Percentiles rank a stretch among this genome's conserved stretches.
Conservation (phyloP, 495 filamentous ascomycete genomes). For the Pseudevernia furfuracea region DNA sequence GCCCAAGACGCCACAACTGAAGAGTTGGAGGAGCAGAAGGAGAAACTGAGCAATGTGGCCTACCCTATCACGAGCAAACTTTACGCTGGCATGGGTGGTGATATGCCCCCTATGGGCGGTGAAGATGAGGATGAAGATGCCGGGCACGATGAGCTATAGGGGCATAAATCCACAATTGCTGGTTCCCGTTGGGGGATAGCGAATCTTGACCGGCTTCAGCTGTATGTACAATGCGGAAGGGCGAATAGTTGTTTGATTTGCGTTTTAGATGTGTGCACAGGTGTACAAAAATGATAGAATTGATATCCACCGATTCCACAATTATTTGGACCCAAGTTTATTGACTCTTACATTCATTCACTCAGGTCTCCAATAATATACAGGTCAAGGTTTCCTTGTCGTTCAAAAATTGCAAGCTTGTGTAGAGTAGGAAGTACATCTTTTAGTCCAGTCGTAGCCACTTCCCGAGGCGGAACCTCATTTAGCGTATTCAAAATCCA, state of each 20-base stretch:
- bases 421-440: too few relatives aligned
- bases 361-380: too few relatives aligned
- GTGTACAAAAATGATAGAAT: conserved; percentile 6
- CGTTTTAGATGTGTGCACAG: neutral
- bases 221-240: neutral
- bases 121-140: conserved; percentile 61
- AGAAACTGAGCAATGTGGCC: conserved; percentile 92
- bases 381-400: too few relatives aligned
- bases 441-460: too few relatives aligned
- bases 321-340: too few relatives aligned
- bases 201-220: neutral
- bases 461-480: too few relatives aligned
- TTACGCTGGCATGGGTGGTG: conserved; percentile 62
- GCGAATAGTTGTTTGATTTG: neutral
- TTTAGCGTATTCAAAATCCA: too few relatives aligned
- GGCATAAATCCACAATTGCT: neutral
- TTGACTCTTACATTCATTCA: too few relatives aligned
- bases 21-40: conserved; percentile 99
- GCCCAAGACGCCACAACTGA: conserved; percentile 74
- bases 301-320: neutral
- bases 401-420: too few relatives aligned
- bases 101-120: conserved; percentile 31
- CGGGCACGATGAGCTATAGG: conserved; percentile 87
- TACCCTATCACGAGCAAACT: conserved; percentile 99
- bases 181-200: neutral